Evolutionary conservation across 2,329 filamentous ascomycete genomes (phyloP), one percentile per base, ranked within the genome.

Genomic region (Alternaria sp.): DNA sequence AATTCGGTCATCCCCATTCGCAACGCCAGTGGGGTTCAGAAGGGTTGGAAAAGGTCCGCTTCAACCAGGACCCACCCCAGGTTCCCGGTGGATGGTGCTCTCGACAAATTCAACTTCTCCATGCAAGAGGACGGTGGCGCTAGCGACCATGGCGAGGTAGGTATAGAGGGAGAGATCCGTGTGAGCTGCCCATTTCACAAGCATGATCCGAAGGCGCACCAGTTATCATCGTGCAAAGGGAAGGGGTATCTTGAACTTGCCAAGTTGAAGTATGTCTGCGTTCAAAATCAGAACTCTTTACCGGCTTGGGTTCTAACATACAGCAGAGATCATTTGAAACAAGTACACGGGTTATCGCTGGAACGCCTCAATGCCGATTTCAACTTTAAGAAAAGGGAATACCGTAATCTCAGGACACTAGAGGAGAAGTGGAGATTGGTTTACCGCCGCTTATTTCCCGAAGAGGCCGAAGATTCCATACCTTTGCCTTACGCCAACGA

Each of bases 311-410:
- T 12, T 19, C 5, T 36, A 62, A 58, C 15, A 17, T 2, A 32
- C 26, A n/a, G 12, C 40, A 62, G 60, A 21, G 55, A 62, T 23
- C 60, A 62, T 32, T 17, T 59, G 12, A 62, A 62, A 26, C n/a
- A 28, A 12, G 32, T 50, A 23, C 60, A 62, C 30, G 19, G 15
- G 2, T 40, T 40, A 1, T 40, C 36, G 36, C 4, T 5, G 15
- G 36, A 40, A 40, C 15, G 36, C 8, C 36, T 40, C 36, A 3
- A 40, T 40, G 36, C 36, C 36, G 36, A 40, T n/a, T 40, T 40
- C 36, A 40, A 40, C 15, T n/a, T n/a, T 1, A 17, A 17, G 36
- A 40, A 1, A 1, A 3, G 0, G 5, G 36, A 40, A 0, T 40
- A 40, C 36, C 0, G 0, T 3, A 40, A 0, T 40, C 32, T 40